Conservation (phyloP, 2,329 filamentous ascomycete genomes). For the Helotiales sp. region DNA sequence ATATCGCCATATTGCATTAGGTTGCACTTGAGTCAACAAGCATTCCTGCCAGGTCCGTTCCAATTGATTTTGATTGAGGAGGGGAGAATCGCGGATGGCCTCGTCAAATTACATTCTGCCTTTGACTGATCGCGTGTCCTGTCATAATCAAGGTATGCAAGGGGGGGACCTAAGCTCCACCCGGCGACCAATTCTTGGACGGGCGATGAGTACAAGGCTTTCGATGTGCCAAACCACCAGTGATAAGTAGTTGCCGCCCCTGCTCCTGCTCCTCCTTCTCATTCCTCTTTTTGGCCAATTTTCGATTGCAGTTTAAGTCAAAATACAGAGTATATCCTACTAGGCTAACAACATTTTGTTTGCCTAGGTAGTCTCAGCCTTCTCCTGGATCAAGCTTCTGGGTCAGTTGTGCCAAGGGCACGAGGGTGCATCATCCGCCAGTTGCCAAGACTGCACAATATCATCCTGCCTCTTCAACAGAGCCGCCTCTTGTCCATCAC, state of each 20-base stretch:
- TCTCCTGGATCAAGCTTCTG: not conserved
- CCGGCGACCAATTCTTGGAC: not conserved
- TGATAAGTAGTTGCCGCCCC: constrained; percentile 4
- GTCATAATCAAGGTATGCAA: not conserved
- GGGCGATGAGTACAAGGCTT: constrained; percentile 5
- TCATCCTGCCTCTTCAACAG: not conserved
- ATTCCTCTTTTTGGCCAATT: not conserved
- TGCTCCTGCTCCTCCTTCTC: not conserved
- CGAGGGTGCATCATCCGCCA: not conserved
- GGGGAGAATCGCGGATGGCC: not conserved
- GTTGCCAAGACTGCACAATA: not conserved
- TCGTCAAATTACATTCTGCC: not conserved
- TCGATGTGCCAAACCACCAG: not conserved
- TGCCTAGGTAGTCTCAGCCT: too few relatives aligned
- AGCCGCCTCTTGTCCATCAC: constrained; percentile 14
- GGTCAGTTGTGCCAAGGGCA: not conserved
- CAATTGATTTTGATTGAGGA: not conserved
- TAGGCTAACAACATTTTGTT: not conserved
- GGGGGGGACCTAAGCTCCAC: constrained; percentile 2
- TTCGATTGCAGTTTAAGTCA: not conserved
- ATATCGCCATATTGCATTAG: not conserved
- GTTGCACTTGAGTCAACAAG: not conserved
- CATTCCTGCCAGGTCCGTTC: not conserved
- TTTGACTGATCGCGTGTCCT: constrained; percentile 7
- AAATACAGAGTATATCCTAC: not conserved